These are phyloP conservation scores for Trichoderma oligosporum DNA, from an alignment of 2,329 filamentous ascomycete genomes.

Conservation along the genomic window DNA sequence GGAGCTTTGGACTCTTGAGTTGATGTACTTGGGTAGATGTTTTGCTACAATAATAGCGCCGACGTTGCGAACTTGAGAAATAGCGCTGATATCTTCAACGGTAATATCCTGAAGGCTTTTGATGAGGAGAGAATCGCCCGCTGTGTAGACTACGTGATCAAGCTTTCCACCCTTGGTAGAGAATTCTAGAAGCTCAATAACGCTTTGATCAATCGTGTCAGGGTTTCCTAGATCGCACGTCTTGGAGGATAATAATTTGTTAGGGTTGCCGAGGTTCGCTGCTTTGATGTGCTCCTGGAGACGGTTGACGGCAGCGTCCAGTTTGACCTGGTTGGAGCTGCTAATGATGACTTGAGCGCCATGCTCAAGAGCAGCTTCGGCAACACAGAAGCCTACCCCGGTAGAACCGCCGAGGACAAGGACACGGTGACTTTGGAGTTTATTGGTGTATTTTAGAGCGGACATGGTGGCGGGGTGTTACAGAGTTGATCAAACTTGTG, in stretches of 20 bases:
- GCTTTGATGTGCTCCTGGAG: slow-evolving; percentile 34
- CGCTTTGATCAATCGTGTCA: slow-evolving; percentile 35
- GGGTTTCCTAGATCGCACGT: slow-evolving; percentile 24
- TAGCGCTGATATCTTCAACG: slow-evolving; percentile 37
- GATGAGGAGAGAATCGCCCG: slow-evolving; percentile 42
- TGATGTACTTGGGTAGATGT: slow-evolving; percentile 43
- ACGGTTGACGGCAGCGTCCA: slow-evolving; percentile 44
- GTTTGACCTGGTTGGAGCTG: slow-evolving; percentile 50
- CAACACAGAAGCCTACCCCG: slow-evolving; percentile 60
- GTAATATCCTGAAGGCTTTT: slow-evolving; percentile 40
- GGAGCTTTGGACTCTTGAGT: slow-evolving; percentile 39
- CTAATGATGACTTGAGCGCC: slow-evolving; percentile 57
- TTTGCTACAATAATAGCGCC: slow-evolving; percentile 52
- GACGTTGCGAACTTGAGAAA: slow-evolving; percentile 49
- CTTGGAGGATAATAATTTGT: slow-evolving; percentile 25
- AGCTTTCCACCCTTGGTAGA: slow-evolving; percentile 46
- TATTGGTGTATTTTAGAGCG: slow-evolving; percentile 32
- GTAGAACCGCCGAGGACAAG: slow-evolving; percentile 62
- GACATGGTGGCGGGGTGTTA: slow-evolving; percentile 12
- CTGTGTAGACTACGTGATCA: slow-evolving; percentile 57
- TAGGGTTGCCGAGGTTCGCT: slow-evolving; percentile 35
- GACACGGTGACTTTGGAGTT: slow-evolving; percentile 39
- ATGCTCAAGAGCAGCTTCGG: slow-evolving; percentile 53
- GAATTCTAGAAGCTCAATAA: slow-evolving; percentile 45
- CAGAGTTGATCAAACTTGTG: background rate